A percentile compares a stretch with the other conserved stretches of the same genome.
phyloP scores from a whole-genome alignment of 2,329 filamentous ascomycete species.

The Tolypocladium tundrense region DNA sequence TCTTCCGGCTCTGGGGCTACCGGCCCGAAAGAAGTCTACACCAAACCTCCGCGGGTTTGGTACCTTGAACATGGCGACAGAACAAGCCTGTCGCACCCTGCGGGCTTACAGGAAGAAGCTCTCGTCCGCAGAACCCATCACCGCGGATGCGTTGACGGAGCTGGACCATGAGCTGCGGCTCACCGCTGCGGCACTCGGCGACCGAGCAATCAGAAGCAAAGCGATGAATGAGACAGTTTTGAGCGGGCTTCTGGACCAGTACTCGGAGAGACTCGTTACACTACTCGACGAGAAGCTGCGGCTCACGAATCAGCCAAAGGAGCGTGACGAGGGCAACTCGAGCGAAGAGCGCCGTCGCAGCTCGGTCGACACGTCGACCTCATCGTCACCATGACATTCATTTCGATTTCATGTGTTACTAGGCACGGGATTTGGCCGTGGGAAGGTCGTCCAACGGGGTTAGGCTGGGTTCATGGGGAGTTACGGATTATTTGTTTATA shows the following conservation, averaged over 20 bases:
- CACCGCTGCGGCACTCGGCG: constrained; percentile 50
- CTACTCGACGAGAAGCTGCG: constrained; percentile 64
- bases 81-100: constrained; percentile 53
- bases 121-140: constrained; percentile 43
- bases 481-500: constrained; percentile 1
- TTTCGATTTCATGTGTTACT: constrained; percentile 3
- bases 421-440: background rate
- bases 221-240: constrained; percentile 48
- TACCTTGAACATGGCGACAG: constrained; percentile 51
- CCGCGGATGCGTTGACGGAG: constrained; percentile 48
- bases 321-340: constrained; percentile 17
- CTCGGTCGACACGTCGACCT: constrained; percentile 22
- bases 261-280: constrained; percentile 60
- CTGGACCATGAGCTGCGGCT: constrained; percentile 55
- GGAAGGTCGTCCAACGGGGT: background rate
- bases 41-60: constrained; percentile 40
- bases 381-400: constrained; percentile 21
- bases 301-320: constrained; percentile 27
- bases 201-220: constrained; percentile 43
- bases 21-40: constrained; percentile 37
- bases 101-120: constrained; percentile 55
- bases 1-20: constrained; percentile 35
- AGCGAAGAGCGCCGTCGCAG: constrained; percentile 21
- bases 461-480: constrained; percentile 3
- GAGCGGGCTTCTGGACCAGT: constrained; percentile 60